Evolutionary conservation across 164 flowering plant genomes (phyloP), one percentile per base, ranked within the genome.

Genomic region (Nymphaea thermarum): DNA sequence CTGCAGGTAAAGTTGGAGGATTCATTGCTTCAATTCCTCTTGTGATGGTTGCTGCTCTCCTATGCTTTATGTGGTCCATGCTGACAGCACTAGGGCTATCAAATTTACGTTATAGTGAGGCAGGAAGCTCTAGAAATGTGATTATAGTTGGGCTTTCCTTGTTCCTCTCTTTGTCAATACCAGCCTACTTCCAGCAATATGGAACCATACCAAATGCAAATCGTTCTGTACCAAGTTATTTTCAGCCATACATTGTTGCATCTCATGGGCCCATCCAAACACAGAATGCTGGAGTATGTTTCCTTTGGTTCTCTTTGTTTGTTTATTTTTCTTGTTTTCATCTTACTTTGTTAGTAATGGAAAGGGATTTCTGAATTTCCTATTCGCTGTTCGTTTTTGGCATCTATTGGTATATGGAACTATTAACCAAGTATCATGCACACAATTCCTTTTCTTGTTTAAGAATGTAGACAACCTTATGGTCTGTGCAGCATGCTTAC

Each of bases 21-120:
- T 85, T 94, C 77, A 83, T 94, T 81, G 96, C 99, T 64, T 91
- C 98, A 17, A 87, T 94, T 72, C 98, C 99, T 44, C 75, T 85
- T 66, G 99, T 90, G 67, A 91, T 94, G 83, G 94, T 90, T 73
- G 99, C 99, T 68, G 95, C 87, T 71, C 87, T 94, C 6, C 83
- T 94, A 18, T 94, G 99, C 84, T 84, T 90, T 79, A 94, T 92
- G 96, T 94, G 99, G 97, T 96, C 86, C n/a, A 86, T 94, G 98
- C 96, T 94, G 71, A 78, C 92, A 2, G 99, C 99, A 57, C 77
- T 94, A 71, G 99, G 99, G 60, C 76, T 94, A 72, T 94, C 99
- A 69, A 91, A 91, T 78, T 76, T 94, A 65, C 90, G 98, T 3
- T 94, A 94, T 68, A 94, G 98, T 76, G 98, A 94, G 74, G 98